These are phyloP conservation scores for Aspergillus sp. DNA, from an alignment of 2,329 filamentous ascomycete species.

Conservation along the genomic window DNA sequence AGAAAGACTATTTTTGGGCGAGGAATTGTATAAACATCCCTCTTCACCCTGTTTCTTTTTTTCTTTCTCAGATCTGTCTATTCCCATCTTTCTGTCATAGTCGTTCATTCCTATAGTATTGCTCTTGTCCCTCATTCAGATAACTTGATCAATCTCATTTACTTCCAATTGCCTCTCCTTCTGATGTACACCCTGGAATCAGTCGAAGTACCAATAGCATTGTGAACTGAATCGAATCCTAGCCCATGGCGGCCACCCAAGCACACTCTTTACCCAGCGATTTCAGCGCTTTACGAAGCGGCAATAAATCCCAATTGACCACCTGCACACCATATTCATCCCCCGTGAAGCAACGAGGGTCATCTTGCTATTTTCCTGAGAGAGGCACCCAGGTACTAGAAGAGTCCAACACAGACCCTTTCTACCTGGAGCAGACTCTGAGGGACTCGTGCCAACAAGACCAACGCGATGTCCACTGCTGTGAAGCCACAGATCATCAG, in stretches of 20 bases:
- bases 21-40: constrained; percentile 30
- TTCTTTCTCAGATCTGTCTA: constrained; percentile 2
- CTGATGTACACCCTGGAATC: not conserved
- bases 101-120: constrained; percentile 7
- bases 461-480: constrained; percentile 27
- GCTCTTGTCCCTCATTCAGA: no score
- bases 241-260: constrained; percentile 35
- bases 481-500: constrained; percentile 19
- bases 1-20: constrained; percentile 18
- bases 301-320: constrained; percentile 27
- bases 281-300: constrained; percentile 25
- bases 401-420: constrained; percentile 32
- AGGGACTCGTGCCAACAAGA: constrained; percentile 15
- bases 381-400: constrained; percentile 20
- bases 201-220: not conserved
- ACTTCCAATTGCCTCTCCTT: not conserved
- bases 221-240: constrained; percentile 13
- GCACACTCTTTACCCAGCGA: constrained; percentile 24
- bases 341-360: constrained; percentile 20
- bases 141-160: not conserved
- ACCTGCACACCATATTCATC: constrained; percentile 22
- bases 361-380: constrained; percentile 23
- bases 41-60: constrained; percentile 17
- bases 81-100: not conserved
- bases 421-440: constrained; percentile 33